Evolutionary conservation across 2,329 filamentous ascomycete species (phyloP).

Genomic region (Aspergillus ruber): DNA sequence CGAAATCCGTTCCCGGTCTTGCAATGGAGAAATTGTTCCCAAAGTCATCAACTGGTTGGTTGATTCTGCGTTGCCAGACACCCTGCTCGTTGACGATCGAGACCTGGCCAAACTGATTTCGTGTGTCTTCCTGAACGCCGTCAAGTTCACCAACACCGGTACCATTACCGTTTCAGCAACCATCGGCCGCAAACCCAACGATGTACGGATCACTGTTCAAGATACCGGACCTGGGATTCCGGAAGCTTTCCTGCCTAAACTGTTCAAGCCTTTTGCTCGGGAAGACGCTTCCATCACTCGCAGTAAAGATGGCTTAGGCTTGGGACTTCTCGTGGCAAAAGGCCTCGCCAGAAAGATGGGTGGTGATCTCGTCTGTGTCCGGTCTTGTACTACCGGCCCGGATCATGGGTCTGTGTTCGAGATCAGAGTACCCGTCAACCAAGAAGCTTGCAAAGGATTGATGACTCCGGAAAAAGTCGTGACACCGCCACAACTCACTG

Average conservation of each 20-base stretch:
- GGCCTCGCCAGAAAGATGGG: conserved; percentile 62
- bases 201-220: conserved; percentile 55
- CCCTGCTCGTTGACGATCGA: conserved; percentile 52
- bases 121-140: conserved; percentile 59
- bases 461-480: conserved; percentile 44
- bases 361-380: conserved; percentile 59
- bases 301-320: conserved; percentile 60
- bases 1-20: conserved; percentile 38
- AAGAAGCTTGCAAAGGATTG: conserved; percentile 42
- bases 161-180: conserved; percentile 52
- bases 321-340: conserved; percentile 67
- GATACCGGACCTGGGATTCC: conserved; percentile 66
- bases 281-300: conserved; percentile 63
- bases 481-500: conserved; percentile 17
- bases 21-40: conserved; percentile 38
- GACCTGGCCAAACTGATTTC: conserved; percentile 59
- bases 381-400: conserved; percentile 56
- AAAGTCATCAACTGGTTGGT: conserved; percentile 45
- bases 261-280: conserved; percentile 65
- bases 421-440: conserved; percentile 57
- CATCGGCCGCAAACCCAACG: conserved; percentile 46
- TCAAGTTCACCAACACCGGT: conserved; percentile 65
- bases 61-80: conserved; percentile 41
- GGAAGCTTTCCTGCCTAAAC: conserved; percentile 56
- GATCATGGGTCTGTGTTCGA: conserved; percentile 62